Base-by-base conservation (phyloP, 371 early-diverging fungal genomes). In the Mucor irregularis region DNA sequence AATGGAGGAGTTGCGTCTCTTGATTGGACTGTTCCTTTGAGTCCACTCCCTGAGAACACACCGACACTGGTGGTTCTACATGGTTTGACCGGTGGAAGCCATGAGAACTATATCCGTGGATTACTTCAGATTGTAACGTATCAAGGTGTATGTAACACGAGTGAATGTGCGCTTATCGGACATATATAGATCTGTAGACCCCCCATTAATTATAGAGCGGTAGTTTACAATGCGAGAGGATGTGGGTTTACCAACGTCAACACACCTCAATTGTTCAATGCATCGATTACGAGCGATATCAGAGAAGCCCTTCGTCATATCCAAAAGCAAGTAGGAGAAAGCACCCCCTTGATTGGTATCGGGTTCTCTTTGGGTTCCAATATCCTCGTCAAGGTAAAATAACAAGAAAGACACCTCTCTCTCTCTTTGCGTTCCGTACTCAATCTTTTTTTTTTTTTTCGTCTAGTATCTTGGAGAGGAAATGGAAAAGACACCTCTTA, bases 351-450 rank as follows among this genome's bases (percentile, higher is more conserved):
- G 30, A 66, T 88, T 52, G 90, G 83, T 10, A 67, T 87, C 31
- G 95, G 95, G 4, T 95, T 86, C 66, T 90, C 90, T 21, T 73
- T 94, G 43, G 95, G 95, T 7, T 81, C 93, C 25, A 95, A 95
- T 64, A 74, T 95, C 16, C 61, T 95, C 37, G 85, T 87, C 51
- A 94, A 94, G 72, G 83, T 79, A 71, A 2, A 37, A 9, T 30
- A 5, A 17, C 10, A 9, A 17, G 9, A 28, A 17, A 29, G n/a
- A 11, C 17, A 25, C 16, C 13, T 21, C 11, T 21, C 13, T 6
- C 1, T 6, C 11, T 49, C 11, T 11, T n/a, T 43, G n/a, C n/a
- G n/a, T n/a, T n/a, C n/a, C n/a, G n/a, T n/a, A n/a, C n/a, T n/a
- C n/a, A n/a, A n/a, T n/a, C n/a, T n/a, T n/a, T n/a, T n/a, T n/a